Conservation (phyloP, 2,329 filamentous ascomycete genomes). For the Phoma sp. region DNA sequence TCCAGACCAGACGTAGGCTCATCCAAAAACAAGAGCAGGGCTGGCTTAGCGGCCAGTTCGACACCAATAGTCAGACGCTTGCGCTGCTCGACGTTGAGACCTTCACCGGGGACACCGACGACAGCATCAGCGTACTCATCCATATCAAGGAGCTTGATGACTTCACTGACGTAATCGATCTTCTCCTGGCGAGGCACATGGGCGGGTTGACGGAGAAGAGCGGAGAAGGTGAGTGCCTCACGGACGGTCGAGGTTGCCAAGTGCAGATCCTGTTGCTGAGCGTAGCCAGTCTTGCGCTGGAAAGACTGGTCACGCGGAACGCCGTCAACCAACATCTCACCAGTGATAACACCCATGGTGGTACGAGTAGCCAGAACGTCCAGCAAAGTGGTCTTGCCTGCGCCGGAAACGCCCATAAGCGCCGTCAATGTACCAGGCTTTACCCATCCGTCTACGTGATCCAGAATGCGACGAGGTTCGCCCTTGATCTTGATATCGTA, state of each 20-base stretch:
- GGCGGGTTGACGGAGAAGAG: conserved; percentile 81
- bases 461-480: conserved; percentile 75
- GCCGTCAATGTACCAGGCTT: conserved; percentile 86
- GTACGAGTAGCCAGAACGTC: conserved; percentile 85
- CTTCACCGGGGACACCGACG: conserved; percentile 88
- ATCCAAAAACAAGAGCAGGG: conserved; percentile 88
- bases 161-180: conserved; percentile 84
- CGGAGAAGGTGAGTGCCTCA: conserved; percentile 86
- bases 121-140: conserved; percentile 87
- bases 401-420: conserved; percentile 88
- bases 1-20: conserved; percentile 95
- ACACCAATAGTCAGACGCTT: conserved; percentile 91
- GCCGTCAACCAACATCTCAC: conserved; percentile 85
- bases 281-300: conserved; percentile 90
- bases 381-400: conserved; percentile 91
- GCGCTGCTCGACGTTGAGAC: conserved; percentile 68
- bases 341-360: conserved; percentile 86
- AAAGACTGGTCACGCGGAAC: conserved; percentile 77
- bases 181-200: conserved; percentile 77
- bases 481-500: conserved; percentile 81
- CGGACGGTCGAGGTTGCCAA: conserved; percentile 83
- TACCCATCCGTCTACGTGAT: conserved; percentile 90
- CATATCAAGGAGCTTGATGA: conserved; percentile 91
- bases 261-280: conserved; percentile 92
- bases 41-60: conserved; percentile 91